These are phyloP conservation scores for Rosa rugosa DNA, from an alignment of 306 rosid species.

Conservation along the genomic window DNA sequence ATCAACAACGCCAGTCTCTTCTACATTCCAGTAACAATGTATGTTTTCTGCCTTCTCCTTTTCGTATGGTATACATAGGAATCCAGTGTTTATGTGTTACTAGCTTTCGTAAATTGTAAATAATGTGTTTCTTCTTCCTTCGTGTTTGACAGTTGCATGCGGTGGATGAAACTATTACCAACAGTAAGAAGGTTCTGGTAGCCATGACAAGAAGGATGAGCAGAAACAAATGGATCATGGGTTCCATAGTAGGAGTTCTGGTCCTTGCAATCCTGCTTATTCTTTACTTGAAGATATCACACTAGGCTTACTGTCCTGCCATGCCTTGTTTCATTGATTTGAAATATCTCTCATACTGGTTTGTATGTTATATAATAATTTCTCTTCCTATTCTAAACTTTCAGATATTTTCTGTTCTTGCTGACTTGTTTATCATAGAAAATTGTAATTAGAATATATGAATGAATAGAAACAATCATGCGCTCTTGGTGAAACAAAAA, in stretches of 20 bases:
- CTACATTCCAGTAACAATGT: conserved; percentile 51
- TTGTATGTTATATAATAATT: background rate
- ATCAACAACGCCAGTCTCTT: conserved; percentile 61
- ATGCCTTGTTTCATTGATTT: conserved; percentile 9
- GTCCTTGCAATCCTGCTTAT: conserved; percentile 48
- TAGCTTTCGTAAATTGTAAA: background rate
- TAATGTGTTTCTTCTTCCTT: background rate
- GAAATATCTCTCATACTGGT: background rate
- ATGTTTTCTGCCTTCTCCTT: background rate
- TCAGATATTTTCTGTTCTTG: background rate
- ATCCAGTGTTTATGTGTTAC: background rate
- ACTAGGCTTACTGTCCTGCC: conserved; percentile 25
- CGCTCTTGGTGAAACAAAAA: background rate
- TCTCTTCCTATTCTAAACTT: background rate
- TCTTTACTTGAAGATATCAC: conserved; percentile 46
- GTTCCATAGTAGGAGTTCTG: conserved; percentile 42
- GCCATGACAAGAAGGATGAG: conserved; percentile 63
- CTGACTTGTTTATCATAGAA: background rate
- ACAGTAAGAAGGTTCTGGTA: conserved; percentile 55
- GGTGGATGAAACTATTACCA: conserved; percentile 55
- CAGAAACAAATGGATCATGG: conserved; percentile 57
- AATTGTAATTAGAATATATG: background rate
- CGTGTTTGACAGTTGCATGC: conserved; percentile 39
- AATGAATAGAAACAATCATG: background rate
- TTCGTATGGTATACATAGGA: background rate